Evolutionary conservation across 2,329 filamentous ascomycete species (phyloP).

Genomic region (Diaporthe sp.): DNA sequence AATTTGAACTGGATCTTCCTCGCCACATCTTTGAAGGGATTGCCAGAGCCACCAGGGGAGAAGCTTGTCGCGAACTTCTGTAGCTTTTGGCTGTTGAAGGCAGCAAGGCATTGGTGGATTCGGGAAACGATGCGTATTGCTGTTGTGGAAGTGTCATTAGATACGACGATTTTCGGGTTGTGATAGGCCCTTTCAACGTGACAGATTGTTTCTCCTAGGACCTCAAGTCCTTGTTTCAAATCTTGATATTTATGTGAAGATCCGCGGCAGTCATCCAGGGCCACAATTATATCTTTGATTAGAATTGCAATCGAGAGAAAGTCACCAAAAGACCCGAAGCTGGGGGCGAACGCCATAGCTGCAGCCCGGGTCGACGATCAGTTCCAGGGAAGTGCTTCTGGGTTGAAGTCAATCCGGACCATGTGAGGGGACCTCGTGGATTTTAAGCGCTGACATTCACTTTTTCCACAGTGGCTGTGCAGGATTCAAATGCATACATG

Average conservation of each 20-base stretch:
- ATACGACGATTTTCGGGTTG: background rate
- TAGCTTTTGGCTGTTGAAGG: conserved; percentile 13
- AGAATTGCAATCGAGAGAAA: background rate
- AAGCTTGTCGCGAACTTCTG: conserved; percentile 4
- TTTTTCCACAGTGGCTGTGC: background rate
- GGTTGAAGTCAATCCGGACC: background rate
- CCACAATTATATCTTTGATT: background rate
- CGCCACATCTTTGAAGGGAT: background rate
- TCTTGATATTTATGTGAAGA: conserved; percentile 15
- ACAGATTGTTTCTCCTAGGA: background rate
- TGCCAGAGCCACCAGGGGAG: conserved; percentile 9
- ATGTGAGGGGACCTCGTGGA: background rate
- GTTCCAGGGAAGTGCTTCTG: background rate
- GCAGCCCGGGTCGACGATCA: background rate
- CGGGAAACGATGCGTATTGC: background rate
- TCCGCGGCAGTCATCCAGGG: conserved; percentile 7
- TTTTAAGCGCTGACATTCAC: background rate
- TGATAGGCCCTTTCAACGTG: background rate
- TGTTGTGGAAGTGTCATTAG: background rate
- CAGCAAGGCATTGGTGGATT: background rate
- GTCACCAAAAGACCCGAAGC: conserved; percentile 11
- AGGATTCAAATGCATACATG: background rate
- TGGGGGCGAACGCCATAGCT: background rate
- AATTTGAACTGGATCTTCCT: conserved; percentile 1
- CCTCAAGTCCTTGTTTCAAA: background rate